Base-by-base conservation (phyloP, 805 yeast species). In the Suhomyces sp. region DNA sequence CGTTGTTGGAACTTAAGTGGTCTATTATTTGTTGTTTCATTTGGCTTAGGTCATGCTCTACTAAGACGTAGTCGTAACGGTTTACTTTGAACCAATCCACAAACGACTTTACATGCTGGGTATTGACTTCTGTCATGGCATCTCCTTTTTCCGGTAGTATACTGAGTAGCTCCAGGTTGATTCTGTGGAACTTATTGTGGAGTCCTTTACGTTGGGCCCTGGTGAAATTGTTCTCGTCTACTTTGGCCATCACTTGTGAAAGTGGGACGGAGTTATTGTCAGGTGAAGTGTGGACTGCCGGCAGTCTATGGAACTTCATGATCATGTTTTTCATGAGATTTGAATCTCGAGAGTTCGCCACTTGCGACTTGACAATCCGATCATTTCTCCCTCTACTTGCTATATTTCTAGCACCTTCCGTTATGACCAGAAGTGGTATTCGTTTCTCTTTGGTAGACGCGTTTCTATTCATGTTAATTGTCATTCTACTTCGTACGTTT, bases 21-120 rank as follows among this genome's bases (percentile, higher is more conserved):
- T 9, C 13, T 6, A 19, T 2, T 2, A 38, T 12, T 1, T 9
- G 10, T 6, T 38, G 23, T 26, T 19, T 31, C 24, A n/a, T n/a
- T 1, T 7, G 24, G 12, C n/a, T 8, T 26, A 47, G 8, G 8
- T 10, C 19, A 8, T 47, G 44, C 22, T 35, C 35, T 2, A 22
- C 19, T 5, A 44, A 23, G 6, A 49, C 27, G 17, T 55, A 55
- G 19, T 55, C 44, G 47, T 33, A 55, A 6, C 58, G 47, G 15
- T 49, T 41, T 1, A 50, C 23, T 29, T 51, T 50, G 49, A 55
- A 55, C 55, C 56, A 51, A 6, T 53, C 53, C 4, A 55, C n/a
- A 33, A 49, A 54, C 6, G 45, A 12, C 12, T 42, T 44, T 1
- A 47, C 26, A 9, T 22, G 22, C 5, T 47, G n/a, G 31, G 26